Base-by-base conservation (phyloP, 176 grass and related monocot genomes). In the Avena eriantha region DNA sequence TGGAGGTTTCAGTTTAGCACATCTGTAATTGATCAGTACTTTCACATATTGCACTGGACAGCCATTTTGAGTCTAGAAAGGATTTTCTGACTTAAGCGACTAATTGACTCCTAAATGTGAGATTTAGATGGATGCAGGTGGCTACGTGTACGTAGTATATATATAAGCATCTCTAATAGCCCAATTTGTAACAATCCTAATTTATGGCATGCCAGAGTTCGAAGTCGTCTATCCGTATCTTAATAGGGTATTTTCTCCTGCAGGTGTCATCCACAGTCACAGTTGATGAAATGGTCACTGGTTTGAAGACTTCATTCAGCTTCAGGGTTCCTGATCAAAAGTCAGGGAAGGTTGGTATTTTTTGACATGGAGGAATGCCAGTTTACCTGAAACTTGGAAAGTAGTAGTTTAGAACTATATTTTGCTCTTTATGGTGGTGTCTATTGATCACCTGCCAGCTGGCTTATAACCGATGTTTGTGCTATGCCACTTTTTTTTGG, bases 241-340 rank as follows among this genome's bases (percentile, higher is more conserved):
- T 45, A 87, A 17, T 83, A 82, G 72, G 36, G 73, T 69, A 50
- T 45, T 77, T 76, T 68, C 51, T 45, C 63, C 80, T 78, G 79
- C 89, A 97, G 95, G 84, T 97, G 75, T 93, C 95, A 82, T 76
- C 90, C 50, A 93, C 89, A 72, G 70, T 97, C 84, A 88, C 91
- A 80, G 87, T 93, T 77, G 90, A 90, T 90, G 95, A 97, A 86
- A 87, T 87, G 33, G 58, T 95, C 18, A 15, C 82, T 88, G 93
- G 95, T 84, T 84, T 92, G 63, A 97, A 88, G 82, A 86, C 90
- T 79, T 91, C 89, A 82, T 93, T 97, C 34, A 91, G 85, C 85
- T 97, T 95, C 61, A 95, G 77, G 72, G 90, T 95, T 57, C 95
- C 95, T 76, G 93, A 97, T 93, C 90, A 97, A 17, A 95, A 93